phyloP scores from a whole-genome alignment of 352 stramenopile species.

The Phytopythium kandeliae region DNA sequence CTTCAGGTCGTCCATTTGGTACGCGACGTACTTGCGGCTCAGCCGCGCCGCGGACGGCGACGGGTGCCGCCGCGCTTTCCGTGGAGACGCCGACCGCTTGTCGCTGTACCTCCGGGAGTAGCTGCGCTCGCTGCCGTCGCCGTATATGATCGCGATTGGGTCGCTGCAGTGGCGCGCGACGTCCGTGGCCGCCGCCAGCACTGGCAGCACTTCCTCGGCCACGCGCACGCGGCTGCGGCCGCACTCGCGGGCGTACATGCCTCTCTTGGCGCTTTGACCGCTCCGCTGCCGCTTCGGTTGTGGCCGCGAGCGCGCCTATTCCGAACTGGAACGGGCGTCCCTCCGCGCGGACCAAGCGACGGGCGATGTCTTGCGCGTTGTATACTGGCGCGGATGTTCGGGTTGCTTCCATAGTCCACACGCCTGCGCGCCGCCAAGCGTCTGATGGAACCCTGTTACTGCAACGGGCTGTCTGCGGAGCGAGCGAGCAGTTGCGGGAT shows the following conservation, averaged over 20 bases:
- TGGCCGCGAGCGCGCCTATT: neutral
- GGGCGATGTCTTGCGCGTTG: too few relatives aligned
- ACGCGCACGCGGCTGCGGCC: conserved; percentile 11
- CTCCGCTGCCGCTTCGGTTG: neutral
- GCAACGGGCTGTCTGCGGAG: too few relatives aligned
- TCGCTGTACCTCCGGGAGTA: neutral
- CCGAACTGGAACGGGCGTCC: neutral
- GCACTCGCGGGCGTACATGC: conserved; percentile 1
- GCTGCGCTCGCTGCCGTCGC: neutral
- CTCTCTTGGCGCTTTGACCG: neutral
- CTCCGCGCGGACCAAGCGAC: too few relatives aligned
- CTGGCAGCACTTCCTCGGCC: conserved; percentile 22
- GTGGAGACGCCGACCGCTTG: neutral
- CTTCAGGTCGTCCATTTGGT: conserved; percentile 26
- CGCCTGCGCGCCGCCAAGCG: neutral
- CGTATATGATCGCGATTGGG: conserved; percentile 7
- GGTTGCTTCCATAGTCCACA: conserved; percentile 2
- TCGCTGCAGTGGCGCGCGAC: conserved; percentile 5
- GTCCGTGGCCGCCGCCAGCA: neutral
- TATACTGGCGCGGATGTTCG: neutral
- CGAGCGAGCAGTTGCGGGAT: too few relatives aligned
- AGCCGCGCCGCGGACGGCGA: conserved; percentile 6
- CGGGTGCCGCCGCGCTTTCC: conserved; percentile 1
- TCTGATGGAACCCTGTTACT: neutral
- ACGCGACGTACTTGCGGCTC: conserved; percentile 23